These are phyloP conservation scores for Aspergillus terreus DNA, from an alignment of 2,329 filamentous ascomycete genomes.

Conservation along the genomic window DNA sequence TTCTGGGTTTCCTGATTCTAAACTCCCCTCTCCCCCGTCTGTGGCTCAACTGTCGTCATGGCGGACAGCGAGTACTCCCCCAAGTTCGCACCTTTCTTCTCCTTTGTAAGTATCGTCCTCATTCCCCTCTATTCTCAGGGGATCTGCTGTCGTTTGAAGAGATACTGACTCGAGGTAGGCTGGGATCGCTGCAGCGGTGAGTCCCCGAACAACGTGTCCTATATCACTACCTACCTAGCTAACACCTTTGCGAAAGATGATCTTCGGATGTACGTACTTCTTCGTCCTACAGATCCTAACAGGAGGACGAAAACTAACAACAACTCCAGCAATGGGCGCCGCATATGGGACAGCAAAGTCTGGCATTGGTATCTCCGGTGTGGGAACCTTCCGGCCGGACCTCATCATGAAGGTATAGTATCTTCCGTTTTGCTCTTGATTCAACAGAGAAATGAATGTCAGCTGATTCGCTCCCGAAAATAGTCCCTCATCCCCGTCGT, in stretches of 20 bases:
- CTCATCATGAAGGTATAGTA: slow-evolving; percentile 63
- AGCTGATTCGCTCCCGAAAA: not conserved
- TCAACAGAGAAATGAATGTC: too few relatives aligned
- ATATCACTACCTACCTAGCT: slow-evolving; percentile 14
- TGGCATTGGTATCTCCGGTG: slow-evolving; percentile 64
- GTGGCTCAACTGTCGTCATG: slow-evolving; percentile 28
- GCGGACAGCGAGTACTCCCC: slow-evolving; percentile 52
- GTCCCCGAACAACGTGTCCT: slow-evolving; percentile 16
- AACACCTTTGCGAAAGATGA: slow-evolving; percentile 40
- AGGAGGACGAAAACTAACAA: slow-evolving; percentile 16
- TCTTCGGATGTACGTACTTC: slow-evolving; percentile 47
- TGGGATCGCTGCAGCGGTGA: slow-evolving; percentile 48
- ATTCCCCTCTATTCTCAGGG: not conserved
- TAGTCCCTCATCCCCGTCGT: slow-evolving; percentile 55
- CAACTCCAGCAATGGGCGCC: slow-evolving; percentile 55
- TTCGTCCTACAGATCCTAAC: not conserved
- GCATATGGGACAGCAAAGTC: slow-evolving; percentile 67
- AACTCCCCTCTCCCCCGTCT: not conserved
- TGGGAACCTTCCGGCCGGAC: slow-evolving; percentile 63
- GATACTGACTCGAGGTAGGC: slow-evolving; percentile 36
- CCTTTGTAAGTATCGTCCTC: slow-evolving; percentile 53
- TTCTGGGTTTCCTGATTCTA: not conserved
- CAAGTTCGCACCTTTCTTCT: slow-evolving; percentile 65
- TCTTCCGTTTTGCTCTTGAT: too few relatives aligned
- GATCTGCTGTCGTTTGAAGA: not conserved